phyloP scores from a whole-genome alignment of 306 rosid genomes.

The Dalbergia oliveri region DNA sequence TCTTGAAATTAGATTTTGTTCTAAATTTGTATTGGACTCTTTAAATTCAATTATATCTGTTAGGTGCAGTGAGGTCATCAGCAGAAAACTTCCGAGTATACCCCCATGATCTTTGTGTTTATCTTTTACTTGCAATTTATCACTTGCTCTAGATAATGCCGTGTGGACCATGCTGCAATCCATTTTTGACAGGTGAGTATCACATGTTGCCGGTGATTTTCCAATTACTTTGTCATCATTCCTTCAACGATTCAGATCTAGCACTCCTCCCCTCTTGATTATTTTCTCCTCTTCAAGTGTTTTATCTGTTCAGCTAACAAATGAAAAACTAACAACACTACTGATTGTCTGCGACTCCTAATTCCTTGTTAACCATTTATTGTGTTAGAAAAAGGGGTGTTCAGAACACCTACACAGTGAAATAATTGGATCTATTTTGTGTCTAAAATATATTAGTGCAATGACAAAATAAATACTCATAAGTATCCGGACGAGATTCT shows the following conservation, averaged over 20 bases:
- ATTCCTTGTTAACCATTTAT: background rate
- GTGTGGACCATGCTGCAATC: conserved; percentile 15
- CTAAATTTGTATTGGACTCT: background rate
- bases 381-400: too few relatives aligned
- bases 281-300: conserved; percentile 33
- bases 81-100: conserved; percentile 4
- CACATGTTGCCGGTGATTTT: conserved; percentile 29
- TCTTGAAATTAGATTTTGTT: background rate
- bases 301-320: conserved; percentile 13
- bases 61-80: background rate
- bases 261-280: conserved; percentile 34
- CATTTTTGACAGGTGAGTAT: conserved; percentile 24
- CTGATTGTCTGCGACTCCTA: background rate
- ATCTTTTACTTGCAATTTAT: conserved; percentile 26
- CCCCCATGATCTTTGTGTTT: background rate
- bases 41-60: conserved; percentile 12
- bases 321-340: background rate
- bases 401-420: too few relatives aligned
- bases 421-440: too few relatives aligned
- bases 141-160: conserved; percentile 36
- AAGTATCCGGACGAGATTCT: too few relatives aligned
- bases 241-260: conserved; percentile 27
- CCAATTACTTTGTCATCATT: conserved; percentile 6
- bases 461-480: too few relatives aligned
- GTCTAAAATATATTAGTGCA: too few relatives aligned